Evolutionary conservation across 495 filamentous ascomycete genomes (phyloP).

Genomic region (Podospora appendiculata): DNA sequence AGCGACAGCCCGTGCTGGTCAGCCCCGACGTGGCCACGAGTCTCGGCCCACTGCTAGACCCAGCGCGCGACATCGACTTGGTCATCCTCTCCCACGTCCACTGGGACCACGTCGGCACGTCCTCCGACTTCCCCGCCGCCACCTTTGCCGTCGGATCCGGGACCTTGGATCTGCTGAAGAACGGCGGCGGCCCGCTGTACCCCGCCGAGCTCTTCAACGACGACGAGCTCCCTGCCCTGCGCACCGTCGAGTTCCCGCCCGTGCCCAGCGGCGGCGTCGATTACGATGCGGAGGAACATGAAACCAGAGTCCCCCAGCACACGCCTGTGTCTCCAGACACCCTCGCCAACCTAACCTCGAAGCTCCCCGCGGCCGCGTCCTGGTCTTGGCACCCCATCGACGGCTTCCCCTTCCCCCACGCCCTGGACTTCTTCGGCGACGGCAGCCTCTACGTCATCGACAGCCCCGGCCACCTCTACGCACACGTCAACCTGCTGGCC

Average conservation of each 20-base stretch:
- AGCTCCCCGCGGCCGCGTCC: constrained; percentile 30
- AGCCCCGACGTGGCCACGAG: constrained; percentile 30
- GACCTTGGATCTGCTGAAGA: constrained; percentile 28
- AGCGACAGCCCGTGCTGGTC: constrained; percentile 28
- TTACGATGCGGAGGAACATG: neutral
- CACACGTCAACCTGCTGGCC: constrained; percentile 40
- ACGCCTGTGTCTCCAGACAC: constrained; percentile 4
- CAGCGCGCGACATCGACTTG: constrained; percentile 28
- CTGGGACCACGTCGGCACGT: constrained; percentile 45
- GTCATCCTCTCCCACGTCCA: constrained; percentile 45
- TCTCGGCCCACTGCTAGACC: constrained; percentile 17
- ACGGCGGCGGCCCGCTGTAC: constrained; percentile 21
- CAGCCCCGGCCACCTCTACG: constrained; percentile 39
- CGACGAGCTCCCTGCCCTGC: constrained; percentile 16
- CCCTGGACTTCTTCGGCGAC: constrained; percentile 37
- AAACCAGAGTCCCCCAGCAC: constrained; percentile 4
- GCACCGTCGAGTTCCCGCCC: constrained; percentile 22
- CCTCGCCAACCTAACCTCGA: neutral
- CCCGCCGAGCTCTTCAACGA: constrained; percentile 21
- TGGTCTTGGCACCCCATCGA: constrained; percentile 19
- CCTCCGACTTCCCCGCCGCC: constrained; percentile 32
- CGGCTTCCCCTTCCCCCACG: constrained; percentile 27
- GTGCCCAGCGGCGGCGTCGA: neutral
- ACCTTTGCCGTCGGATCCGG: constrained; percentile 41
- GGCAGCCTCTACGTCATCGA: constrained; percentile 31